phyloP scores from a whole-genome alignment of 139 green algal species.

The Tetraselmis chui region DNA sequence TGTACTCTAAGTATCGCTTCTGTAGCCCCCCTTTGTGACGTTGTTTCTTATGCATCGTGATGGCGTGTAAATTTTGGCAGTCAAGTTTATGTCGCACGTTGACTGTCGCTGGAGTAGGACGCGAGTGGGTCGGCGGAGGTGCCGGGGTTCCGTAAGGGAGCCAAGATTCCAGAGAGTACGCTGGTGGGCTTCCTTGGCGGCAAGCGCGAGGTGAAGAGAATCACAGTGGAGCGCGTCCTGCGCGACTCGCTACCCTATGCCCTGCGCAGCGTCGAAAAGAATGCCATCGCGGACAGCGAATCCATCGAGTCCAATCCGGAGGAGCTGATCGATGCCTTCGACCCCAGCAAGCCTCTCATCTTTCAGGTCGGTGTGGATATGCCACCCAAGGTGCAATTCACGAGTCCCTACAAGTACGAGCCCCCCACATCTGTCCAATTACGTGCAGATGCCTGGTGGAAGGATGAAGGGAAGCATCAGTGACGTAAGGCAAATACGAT shows the following conservation, averaged over 20 bases:
- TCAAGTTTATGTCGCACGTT: too few relatives aligned
- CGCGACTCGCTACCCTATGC: not conserved
- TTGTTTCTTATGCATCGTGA: too few relatives aligned
- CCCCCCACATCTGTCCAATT: too few relatives aligned
- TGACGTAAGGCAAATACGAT: too few relatives aligned
- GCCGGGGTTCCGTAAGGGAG: not conserved
- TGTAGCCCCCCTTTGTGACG: too few relatives aligned
- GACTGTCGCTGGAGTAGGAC: too few relatives aligned
- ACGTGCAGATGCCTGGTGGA: too few relatives aligned
- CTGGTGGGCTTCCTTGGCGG: not conserved
- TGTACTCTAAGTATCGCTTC: too few relatives aligned
- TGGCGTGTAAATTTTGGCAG: too few relatives aligned
- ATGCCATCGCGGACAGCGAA: not conserved
- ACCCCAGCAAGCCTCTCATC: not conserved
- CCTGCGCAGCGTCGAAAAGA: not conserved
- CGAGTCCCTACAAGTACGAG: not conserved
- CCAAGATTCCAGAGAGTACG: not conserved
- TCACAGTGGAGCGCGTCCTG: not conserved
- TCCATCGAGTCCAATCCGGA: not conserved
- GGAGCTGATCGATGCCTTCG: not conserved
- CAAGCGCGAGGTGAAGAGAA: not conserved
- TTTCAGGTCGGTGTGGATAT: not conserved
- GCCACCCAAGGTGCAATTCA: not conserved
- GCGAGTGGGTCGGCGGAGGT: not conserved
- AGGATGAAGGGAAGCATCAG: too few relatives aligned